phyloP scores from a whole-genome alignment of 768 basidiomycete genomes.

The Amanita muscaria region DNA sequence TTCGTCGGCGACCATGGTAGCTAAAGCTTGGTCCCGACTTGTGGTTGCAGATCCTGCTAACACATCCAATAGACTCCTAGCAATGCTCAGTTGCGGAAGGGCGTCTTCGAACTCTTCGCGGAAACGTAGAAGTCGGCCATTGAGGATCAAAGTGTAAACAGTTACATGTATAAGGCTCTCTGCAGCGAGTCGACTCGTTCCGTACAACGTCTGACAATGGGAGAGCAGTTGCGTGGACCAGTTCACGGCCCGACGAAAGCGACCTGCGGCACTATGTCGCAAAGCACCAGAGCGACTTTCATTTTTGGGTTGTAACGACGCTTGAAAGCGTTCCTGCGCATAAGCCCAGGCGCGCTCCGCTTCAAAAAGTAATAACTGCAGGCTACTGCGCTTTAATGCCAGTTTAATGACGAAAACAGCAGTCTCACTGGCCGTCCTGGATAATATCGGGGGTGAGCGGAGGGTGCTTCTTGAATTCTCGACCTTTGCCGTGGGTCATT shows the following conservation, averaged over 20 bases:
- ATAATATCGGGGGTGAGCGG: constrained; percentile 56
- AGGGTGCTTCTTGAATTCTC: constrained; percentile 82
- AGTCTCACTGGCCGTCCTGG: constrained; percentile 76
- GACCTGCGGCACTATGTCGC: constrained; percentile 67
- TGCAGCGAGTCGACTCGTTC: constrained; percentile 41
- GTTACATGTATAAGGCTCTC: constrained; percentile 59
- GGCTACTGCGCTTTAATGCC: constrained; percentile 29
- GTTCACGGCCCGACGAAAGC: constrained; percentile 70
- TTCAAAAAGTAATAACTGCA: constrained; percentile 82
- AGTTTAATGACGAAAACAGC: background rate
- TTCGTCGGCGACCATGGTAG: constrained; percentile 75
- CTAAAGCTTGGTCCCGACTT: constrained; percentile 82
- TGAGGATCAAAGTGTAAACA: constrained; percentile 71
- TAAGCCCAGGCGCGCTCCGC: constrained; percentile 90
- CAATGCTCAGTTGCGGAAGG: constrained; percentile 68
- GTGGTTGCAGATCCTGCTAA: constrained; percentile 56
- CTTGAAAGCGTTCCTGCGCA: constrained; percentile 65
- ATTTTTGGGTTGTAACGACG: constrained; percentile 44
- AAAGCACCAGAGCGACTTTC: constrained; percentile 44
- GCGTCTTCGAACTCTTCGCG: constrained; percentile 70
- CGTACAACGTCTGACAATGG: constrained; percentile 58
- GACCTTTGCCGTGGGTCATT: constrained; percentile 81
- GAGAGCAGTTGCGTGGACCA: constrained; percentile 75
- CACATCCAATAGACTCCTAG: constrained; percentile 63
- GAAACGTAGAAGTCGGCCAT: constrained; percentile 76